Conservation (phyloP, 352 stramenopile genomes). For the Phytophthora uliginosa region DNA sequence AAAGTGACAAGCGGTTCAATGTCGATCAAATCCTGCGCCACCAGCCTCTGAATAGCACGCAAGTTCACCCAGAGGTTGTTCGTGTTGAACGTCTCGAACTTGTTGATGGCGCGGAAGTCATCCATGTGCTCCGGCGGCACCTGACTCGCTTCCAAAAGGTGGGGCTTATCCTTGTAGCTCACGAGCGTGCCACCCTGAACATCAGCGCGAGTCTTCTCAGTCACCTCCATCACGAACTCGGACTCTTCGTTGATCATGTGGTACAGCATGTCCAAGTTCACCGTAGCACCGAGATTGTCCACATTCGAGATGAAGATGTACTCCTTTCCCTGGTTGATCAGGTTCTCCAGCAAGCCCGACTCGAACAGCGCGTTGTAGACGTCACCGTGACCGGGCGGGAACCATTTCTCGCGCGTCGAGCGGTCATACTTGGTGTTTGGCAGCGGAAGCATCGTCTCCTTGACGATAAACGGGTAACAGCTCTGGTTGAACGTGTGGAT, state of each 20-base stretch:
- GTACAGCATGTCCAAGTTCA: conserved; percentile 98
- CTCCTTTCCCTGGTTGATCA: conserved; percentile 97
- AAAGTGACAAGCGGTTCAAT: conserved; percentile 97
- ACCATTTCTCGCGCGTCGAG: conserved; percentile 89
- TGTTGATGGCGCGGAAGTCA: conserved; percentile 95
- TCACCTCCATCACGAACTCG: conserved; percentile 99
- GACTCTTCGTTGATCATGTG: conserved; percentile 98
- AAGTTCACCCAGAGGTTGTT: conserved; percentile 99
- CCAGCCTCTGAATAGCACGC: conserved; percentile 97
- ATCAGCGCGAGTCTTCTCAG: conserved; percentile 95
- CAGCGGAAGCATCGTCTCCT: conserved; percentile 92
- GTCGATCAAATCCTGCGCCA: conserved; percentile 98
- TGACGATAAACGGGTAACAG: conserved; percentile 93
- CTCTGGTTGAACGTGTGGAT: conserved; percentile 97
- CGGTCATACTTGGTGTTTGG: conserved; percentile 90
- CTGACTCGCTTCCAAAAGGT: conserved; percentile 98
- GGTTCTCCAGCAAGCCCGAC: conserved; percentile 96
- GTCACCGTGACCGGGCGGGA: conserved; percentile 98
- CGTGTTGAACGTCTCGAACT: conserved; percentile 99
- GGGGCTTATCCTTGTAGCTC: conserved; percentile 93
- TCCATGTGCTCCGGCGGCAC: conserved; percentile 96
- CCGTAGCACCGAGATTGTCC: conserved; percentile 99
- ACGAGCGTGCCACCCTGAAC: conserved; percentile 93
- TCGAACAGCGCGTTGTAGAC: conserved; percentile 99
- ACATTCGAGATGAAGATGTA: conserved; percentile 99